These are phyloP conservation scores for Dovyalis caffra DNA, from an alignment of 345 rosid genomes.

Conservation along the genomic window DNA sequence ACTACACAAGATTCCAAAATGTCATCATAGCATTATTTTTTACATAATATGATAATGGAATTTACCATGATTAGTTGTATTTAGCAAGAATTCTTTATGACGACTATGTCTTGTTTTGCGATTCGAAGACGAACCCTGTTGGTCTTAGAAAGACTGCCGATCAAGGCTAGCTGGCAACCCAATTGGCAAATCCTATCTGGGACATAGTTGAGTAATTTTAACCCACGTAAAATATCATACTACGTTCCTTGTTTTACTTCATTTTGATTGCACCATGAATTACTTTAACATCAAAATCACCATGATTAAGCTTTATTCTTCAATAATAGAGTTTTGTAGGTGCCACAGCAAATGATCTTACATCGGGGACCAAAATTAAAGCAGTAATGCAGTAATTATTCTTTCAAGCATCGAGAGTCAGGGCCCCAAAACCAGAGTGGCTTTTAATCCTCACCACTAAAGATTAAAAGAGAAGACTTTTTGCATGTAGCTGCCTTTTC, in stretches of 20 bases:
- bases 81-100: not conserved
- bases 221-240: not conserved
- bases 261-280: not conserved
- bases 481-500: not conserved
- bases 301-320: constrained; percentile 1
- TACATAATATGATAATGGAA: not conserved
- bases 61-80: not conserved
- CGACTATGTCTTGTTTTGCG: not conserved
- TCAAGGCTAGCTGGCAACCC: constrained; percentile 6
- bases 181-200: not conserved
- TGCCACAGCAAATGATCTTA: not conserved
- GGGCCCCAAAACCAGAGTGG: not conserved
- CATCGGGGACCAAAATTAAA: not conserved
- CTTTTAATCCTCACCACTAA: not conserved
- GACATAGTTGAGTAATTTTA: not conserved
- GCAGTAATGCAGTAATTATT: constrained; percentile 2
- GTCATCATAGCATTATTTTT: not conserved
- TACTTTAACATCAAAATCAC: not conserved
- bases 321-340: constrained; percentile 2
- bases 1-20: not conserved
- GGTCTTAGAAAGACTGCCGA: not conserved
- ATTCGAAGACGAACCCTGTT: not conserved
- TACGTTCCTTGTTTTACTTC: not conserved
- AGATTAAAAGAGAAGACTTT: constrained; percentile 4
- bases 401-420: not conserved